Percentiles rank a stretch among this genome's conserved stretches.
phyloP scores from a whole-genome alignment of 305 asterid species.

The Rubia balearica region DNA sequence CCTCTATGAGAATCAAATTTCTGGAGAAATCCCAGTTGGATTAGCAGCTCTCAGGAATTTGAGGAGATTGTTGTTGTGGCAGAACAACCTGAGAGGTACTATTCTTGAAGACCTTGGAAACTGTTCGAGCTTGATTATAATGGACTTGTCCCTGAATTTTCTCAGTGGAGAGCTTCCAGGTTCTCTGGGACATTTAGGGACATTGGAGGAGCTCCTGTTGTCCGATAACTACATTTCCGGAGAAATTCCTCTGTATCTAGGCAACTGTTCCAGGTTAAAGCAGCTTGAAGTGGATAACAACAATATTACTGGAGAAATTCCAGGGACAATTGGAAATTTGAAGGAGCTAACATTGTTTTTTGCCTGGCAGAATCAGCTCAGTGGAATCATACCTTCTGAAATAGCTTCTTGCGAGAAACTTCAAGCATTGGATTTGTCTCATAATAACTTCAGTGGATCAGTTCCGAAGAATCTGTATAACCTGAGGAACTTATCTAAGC shows the following conservation, averaged over 20 bases:
- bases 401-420: conserved; percentile 44
- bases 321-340: conserved; percentile 41
- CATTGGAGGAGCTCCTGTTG: conserved; percentile 55
- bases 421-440: conserved; percentile 56
- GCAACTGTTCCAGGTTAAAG: conserved; percentile 43
- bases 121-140: conserved; percentile 39
- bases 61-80: conserved; percentile 47
- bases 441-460: conserved; percentile 48
- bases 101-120: conserved; percentile 50
- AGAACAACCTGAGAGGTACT: conserved; percentile 43
- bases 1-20: conserved; percentile 51
- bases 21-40: conserved; percentile 51
- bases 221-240: conserved; percentile 51
- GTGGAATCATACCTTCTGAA: conserved; percentile 51
- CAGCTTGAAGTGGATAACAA: conserved; percentile 67
- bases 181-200: conserved; percentile 30
- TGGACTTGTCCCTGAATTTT: conserved; percentile 53
- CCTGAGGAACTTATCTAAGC: conserved; percentile 53
- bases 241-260: conserved; percentile 39
- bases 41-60: conserved; percentile 42
- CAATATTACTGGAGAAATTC: conserved; percentile 51
- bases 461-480: conserved; percentile 42
- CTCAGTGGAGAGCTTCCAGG: conserved; percentile 45
- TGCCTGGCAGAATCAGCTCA: conserved; percentile 65
- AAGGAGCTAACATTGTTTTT: conserved; percentile 56